phyloP scores from a whole-genome alignment of 805 yeast genomes.

The Starmerella etchellsii region DNA sequence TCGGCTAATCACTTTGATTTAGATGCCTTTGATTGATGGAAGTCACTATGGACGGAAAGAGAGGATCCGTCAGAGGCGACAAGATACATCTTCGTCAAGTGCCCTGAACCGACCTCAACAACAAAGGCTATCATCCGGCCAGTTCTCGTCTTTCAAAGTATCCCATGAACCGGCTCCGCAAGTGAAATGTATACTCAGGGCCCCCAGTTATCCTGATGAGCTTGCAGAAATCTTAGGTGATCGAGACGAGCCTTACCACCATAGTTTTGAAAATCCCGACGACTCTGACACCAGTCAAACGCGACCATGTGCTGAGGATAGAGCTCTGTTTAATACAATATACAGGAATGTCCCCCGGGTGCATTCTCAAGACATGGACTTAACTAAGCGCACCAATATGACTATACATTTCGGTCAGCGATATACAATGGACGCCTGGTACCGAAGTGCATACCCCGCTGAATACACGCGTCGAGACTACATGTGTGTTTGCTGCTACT shows the following conservation, averaged over 20 bases:
- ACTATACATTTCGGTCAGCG: constrained; percentile 53
- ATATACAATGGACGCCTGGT: constrained; percentile 79
- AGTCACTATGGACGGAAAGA: too few relatives aligned
- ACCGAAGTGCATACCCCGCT: constrained; percentile 84
- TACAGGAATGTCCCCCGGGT: neutral
- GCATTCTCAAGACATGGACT: neutral
- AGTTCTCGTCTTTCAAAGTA: too few relatives aligned
- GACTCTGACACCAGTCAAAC: constrained; percentile 2
- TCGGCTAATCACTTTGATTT: too few relatives aligned
- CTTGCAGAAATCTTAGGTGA: constrained; percentile 12
- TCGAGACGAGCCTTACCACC: constrained; percentile 12
- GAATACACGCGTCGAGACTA: constrained; percentile 53
- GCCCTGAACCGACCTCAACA: neutral
- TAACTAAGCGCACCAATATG: neutral
- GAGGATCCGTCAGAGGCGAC: neutral
- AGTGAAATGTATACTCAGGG: constrained; percentile 4
- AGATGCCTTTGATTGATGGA: too few relatives aligned
- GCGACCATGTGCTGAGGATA: constrained; percentile 12
- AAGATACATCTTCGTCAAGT: neutral
- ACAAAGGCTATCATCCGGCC: too few relatives aligned
- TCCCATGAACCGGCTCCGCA: neutral
- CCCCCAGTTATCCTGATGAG: constrained; percentile 10
- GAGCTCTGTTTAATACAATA: constrained; percentile 5
- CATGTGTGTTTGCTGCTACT: constrained; percentile 69
- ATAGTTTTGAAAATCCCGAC: constrained; percentile 3